Evolutionary conservation across 495 filamentous ascomycete species (phyloP), one percentile per base, ranked within the genome.

Genomic region (Clohesyomyces aquaticus): DNA sequence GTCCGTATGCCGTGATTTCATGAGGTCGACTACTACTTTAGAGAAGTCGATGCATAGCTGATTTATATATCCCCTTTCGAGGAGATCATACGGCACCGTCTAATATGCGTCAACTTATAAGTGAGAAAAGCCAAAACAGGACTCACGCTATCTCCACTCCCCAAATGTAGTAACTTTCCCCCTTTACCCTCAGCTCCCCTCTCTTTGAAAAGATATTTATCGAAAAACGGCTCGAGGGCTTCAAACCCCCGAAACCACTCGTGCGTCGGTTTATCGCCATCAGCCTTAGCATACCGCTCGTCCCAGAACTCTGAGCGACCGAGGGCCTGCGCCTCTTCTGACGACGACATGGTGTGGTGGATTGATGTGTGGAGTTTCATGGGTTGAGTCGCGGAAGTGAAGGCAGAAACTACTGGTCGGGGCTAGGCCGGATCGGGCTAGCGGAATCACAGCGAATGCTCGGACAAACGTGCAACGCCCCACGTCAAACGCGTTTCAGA

Each of bases 1-100:
- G 25, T 66, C 70, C 18, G 68, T 59, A 49, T 82, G 76, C 29
- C 76, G 73, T 3, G 73, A 66, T 10, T 61, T 70, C 83, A 87
- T 87, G 11, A 75, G 58, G 3, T 78, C 64, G 11, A 87, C 79
- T 14, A 84, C 80, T 1, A 78, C 75, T 2, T 74, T 47, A 0
- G 83, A 86, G 71, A 87, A 86, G 71, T 87, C 84, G 46, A 86
- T 70, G 62, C 79, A 82, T 10, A 79, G 65, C 63, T 88, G 85
- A n/a, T 76, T 75, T 1, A 56, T 74, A 63, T 86, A 87, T 19
- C 82, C 81, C 3, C 72, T 74, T 32, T 65, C 52, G 14, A 74
- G 68, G 3, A 87, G 75, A 32, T 82, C 78, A 2, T 65, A 55
- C 1, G 84, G 83, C 25, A 88, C 70, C 19, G 76, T 77, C 82